Evolutionary conservation across 257 asterid genomes (phyloP).

Genomic region (Voacanga thouarsii): DNA sequence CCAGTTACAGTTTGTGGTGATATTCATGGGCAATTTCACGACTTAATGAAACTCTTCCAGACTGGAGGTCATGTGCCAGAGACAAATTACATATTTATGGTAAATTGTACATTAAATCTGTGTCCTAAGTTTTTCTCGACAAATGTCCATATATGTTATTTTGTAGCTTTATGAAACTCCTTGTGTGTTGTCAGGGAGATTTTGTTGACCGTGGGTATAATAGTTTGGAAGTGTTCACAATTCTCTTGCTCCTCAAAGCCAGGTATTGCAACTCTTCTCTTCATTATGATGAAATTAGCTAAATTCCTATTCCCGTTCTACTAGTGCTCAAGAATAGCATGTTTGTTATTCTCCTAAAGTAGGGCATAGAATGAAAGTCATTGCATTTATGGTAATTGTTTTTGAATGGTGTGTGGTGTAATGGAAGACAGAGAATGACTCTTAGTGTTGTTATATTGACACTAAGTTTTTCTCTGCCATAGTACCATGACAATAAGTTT

Average conservation of each 20-base stretch:
- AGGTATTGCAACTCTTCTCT: constrained; percentile 40
- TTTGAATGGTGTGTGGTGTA: not conserved
- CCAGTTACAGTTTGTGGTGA: constrained; percentile 99
- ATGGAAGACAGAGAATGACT: not conserved
- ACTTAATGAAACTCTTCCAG: constrained; percentile 95
- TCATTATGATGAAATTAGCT: not conserved
- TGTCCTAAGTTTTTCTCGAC: not conserved
- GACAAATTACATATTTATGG: constrained; percentile 97
- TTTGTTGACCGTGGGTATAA: constrained; percentile 99
- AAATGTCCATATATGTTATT: not conserved
- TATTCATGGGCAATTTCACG: constrained; percentile 98
- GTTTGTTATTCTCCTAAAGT: not conserved
- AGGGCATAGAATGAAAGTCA: not conserved
- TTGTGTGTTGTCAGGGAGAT: constrained; percentile 66
- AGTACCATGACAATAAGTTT: not conserved
- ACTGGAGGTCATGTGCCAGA: constrained; percentile 99
- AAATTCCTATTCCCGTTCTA: not conserved
- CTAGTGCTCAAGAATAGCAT: not conserved
- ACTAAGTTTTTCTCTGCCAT: too few species aligned
- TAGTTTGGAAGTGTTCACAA: constrained; percentile 94
- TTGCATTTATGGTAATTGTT: not conserved
- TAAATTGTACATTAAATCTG: constrained; percentile 16
- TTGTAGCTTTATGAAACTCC: constrained; percentile 20
- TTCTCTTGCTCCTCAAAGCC: constrained; percentile 94
- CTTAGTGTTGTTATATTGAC: too few species aligned